Evolutionary conservation across 2,329 filamentous ascomycete genomes (phyloP), one percentile per base, ranked within the genome.

Genomic region (Hortaea werneckii): DNA sequence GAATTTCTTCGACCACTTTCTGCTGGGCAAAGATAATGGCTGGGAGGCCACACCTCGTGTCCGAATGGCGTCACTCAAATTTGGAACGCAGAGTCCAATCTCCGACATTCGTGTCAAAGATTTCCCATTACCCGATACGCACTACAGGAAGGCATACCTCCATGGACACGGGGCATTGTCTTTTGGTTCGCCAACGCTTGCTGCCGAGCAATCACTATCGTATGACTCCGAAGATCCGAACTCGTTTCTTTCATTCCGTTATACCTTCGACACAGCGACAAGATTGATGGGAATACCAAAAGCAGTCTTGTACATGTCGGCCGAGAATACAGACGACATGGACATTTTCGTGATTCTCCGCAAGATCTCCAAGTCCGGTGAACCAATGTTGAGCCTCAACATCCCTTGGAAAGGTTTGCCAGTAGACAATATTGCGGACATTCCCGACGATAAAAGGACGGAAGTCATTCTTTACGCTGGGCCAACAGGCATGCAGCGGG

Each of bases 241-340:
- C 8, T 9, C 8, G 32, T 20, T 20, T 20, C 32, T 35, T n/a
- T 9, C 9, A 35, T 35, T 35, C 32, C n/a, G 9, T 9, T 35
- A 66, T 46, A 69, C 58, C 0, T 74, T 75, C 48, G 13, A 54
- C 2, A 54, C 68, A 39, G 54, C 56, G 1, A 64, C 68, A 0
- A 57, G 65, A 4, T 52, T 76, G 1, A 65, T 72, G n/a, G 73
- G 72, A 1, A 55, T 71, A 0, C 64, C 72, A 6, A 75, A 74
- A 52, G 69, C 70, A 0, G 55, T 68, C 0, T 55, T 76, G 0
- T 72, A 70, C 57, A 67, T 57, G 29, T 73, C 57, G 27, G 53
- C 47, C 32, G 28, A 42, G 1, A 48, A 51, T 10, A 44, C 49
- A 39, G 47, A 56, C 42, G 52, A 55, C 45, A 45, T 58, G 42